Base-by-base conservation (phyloP, 1,139 yeast genomes). In the Magnusiomyces suaveolens region DNA sequence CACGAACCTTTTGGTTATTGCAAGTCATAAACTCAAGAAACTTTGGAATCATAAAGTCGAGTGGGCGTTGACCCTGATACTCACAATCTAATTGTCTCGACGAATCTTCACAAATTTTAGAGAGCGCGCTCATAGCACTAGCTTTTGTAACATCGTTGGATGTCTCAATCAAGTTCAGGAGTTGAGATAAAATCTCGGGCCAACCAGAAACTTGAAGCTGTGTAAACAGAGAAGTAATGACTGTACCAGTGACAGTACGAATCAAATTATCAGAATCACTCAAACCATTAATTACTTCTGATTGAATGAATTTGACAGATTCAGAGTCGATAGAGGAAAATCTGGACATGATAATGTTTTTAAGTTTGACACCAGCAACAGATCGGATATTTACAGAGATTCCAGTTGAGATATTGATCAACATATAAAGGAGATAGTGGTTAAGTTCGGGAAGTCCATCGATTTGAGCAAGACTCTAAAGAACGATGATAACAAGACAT, bases 41-140 rank as follows among this genome's bases (percentile, higher is more conserved):
- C 58, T 78, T 78, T 18, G 84, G 83, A 49, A 88, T 76, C 74
- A 90, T 75, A 58, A 76, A 78, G 57, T 81, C 81, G 58, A 86
- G 72, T 0, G 96, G 95, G 60, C 80, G 72, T 63, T 78, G 46
- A 23, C 80, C 14, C 90, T 89, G 62, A 76, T 78, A 66, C 60
- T 79, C 87, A 60, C 72, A 72, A 64, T 84, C 88, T 57, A 87
- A 73, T 24, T 75, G 66, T 43, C 71, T 66, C 29, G 80, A 78
- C 26, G 84, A 78, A 70, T 92, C 97, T 67, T 92, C 97, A 74
- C 96, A 87, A 52, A 92, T 85, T 66, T 90, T 88, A 47, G 83
- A 75, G 58, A 94, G 73, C 0, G 97, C 92, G 61, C 86, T 77
- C 72, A 89, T 80, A 21, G 97, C 88, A 55, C 87, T 86, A 64